Base-by-base conservation (phyloP, 2,329 filamentous ascomycete genomes). In the Venturia oleaginea region DNA sequence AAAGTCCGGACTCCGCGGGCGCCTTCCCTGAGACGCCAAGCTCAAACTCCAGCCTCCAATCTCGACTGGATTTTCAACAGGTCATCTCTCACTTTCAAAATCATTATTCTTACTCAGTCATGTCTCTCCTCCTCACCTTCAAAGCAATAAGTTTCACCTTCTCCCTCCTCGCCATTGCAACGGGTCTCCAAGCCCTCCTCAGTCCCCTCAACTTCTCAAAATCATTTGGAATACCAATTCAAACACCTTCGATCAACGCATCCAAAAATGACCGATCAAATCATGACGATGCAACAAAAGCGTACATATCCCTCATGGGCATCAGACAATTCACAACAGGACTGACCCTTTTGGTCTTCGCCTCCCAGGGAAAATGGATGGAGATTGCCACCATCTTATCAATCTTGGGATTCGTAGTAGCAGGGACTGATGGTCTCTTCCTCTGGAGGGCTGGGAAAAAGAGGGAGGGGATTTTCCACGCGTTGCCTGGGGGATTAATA, bases 281-380 rank as follows among this genome's bases (percentile, higher is more conserved):
- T n/a, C n/a, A n/a, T n/a, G n/a, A n/a, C n/a, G n/a, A n/a, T n/a
- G n/a, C n/a, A n/a, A n/a, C n/a, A n/a, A n/a, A n/a, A n/a, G n/a
- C n/a, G n/a, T 63, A 63, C 46, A n/a, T 63, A 13, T 57, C 61
- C 27, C 61, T 63, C 8, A 55, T 63, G 46, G 61, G 61, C 5
- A 42, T 63, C 6, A 43, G 61, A 6, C 61, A 63, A 34, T 24
- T 63, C 2, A 42, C 11, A 2, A 63, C 61, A 30, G 61, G 61
- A 4, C 59, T 63, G 13, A 63, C 46, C 8, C 46, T 63, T 10
- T 22, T 63, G 1, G 13, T 63, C 19, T 63, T 63, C 46, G 61
- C 61, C 5, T 38, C 10, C 19, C 42, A 55, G 32, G 32, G 46
- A 13, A 34, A 63, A 27, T 63, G 61, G 61, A 17, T 4, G 17